A percentile compares a stretch with the other conserved stretches of the same genome.
phyloP scores from a whole-genome alignment of 306 rosid species.

The Crataegus laevigata region DNA sequence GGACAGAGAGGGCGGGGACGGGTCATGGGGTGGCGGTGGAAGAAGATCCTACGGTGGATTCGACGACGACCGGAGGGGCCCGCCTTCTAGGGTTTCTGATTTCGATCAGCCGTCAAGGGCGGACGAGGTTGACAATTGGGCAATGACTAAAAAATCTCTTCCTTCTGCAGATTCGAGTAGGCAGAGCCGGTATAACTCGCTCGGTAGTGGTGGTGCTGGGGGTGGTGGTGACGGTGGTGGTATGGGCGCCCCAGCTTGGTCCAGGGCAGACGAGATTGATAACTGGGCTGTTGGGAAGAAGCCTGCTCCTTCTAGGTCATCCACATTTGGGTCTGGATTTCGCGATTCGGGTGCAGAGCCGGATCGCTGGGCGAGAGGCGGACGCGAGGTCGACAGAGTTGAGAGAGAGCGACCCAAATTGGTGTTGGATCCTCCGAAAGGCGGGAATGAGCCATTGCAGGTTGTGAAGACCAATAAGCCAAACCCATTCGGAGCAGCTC shows the following conservation, averaged over 20 bases:
- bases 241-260: constrained; percentile 33
- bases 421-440: constrained; percentile 68
- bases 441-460: constrained; percentile 26
- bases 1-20: constrained; percentile 62
- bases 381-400: constrained; percentile 38
- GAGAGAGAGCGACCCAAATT: constrained; percentile 68
- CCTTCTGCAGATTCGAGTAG: constrained; percentile 64
- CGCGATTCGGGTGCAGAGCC: constrained; percentile 53
- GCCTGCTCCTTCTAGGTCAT: constrained; percentile 50
- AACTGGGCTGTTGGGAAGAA: constrained; percentile 70
- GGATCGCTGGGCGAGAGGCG: constrained; percentile 73
- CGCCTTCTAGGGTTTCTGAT: constrained; percentile 80
- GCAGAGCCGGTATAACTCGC: constrained; percentile 51
- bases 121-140: constrained; percentile 94
- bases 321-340: constrained; percentile 62
- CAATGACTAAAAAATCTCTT: constrained; percentile 46
- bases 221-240: constrained; percentile 20
- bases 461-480: constrained; percentile 51
- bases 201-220: constrained; percentile 40
- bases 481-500: constrained; percentile 77
- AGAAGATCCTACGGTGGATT: constrained; percentile 80
- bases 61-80: constrained; percentile 71
- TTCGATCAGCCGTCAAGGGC: constrained; percentile 90
- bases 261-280: constrained; percentile 81
- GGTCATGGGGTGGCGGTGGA: constrained; percentile 74